Evolutionary conservation across 148 eudicot genomes (phyloP), one percentile per base, ranked within the genome.

Genomic region (Hydrangea macrophylla): DNA sequence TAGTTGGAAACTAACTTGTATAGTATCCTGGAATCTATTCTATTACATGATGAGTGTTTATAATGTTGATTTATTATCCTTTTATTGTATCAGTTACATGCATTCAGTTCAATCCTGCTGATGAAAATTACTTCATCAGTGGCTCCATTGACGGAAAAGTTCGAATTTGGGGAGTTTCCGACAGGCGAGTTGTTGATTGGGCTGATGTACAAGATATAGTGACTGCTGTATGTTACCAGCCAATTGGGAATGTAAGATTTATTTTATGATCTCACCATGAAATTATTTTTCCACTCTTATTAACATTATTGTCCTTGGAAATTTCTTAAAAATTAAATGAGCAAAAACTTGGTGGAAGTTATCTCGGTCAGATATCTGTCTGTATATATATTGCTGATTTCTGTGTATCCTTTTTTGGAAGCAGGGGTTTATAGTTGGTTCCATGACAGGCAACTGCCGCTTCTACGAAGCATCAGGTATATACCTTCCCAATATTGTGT

Each of bases 61-160:
- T 3, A 3, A 1, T 26, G n/a, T 60, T 55, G 30, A 27, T 28
- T 10, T 45, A 13, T 23, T 55, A 6, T 60, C 50, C 2, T 48
- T 42, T 71, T 10, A 67, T 2, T 65, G 58, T 23, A 58, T 68
- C 90, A 93, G 98, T 93, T 55, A 93, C 98, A 7, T 84, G 94
- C 69, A 75, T 86, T 13, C 94, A 90, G 58, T 93, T 93, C 86
- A 88, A 84, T 68, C 96, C 96, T 2, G 63, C 65, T 15, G 83
- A 90, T 69, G 85, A 93, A 50, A 74, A 73, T n/a, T 65, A 69
- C 67, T 93, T 93, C 80, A 83, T 90, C 54, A 93, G 86, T 57
- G 98, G 98, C 12, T 93, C 88, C n/a, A 78, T 90, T 45, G 95
- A 90, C 69, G 98, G 98, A 35, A 93, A 93, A 73, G 84, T 93